Evolutionary conservation across 495 filamentous ascomycete genomes (phyloP), one percentile per base, ranked within the genome.

Genomic region (Pyronema omphalodes): DNA sequence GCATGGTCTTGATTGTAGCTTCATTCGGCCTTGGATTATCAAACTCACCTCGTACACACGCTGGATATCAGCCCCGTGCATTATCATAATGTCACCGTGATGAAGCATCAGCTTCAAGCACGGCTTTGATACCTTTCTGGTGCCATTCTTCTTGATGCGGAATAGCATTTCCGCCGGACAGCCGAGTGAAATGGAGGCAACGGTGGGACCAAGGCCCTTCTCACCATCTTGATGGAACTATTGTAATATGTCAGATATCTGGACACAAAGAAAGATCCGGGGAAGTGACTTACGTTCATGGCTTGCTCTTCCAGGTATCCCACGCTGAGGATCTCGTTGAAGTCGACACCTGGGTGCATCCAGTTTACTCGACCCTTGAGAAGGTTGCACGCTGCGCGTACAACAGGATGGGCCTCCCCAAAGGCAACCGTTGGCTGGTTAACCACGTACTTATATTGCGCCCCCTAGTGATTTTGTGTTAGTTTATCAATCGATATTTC

Each of bases 171-270:
- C 68, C 0, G 83, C 78, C 0, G 74, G 72, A 0, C 74, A 75
- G 1, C 87, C 88, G 3, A 93, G 71, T 0, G 84, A 87, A 0
- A 89, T 67, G 0, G 84, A 81, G 0, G 82, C 81, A 23, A 93
- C 80, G 0, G 77, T 84, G 0, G 84, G 81, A 0, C 85, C 86
- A 0, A 93, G 72, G 0, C 77, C 75, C 0, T 63, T 67, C 64
- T 94, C 88, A 0, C 88, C 88, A 55, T 94, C 88, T 60, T 93
- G 86, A 52, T 94, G 88, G 55, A 76, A 86, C 80, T 91, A 61
- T 19, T 54, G 19, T 29, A 57, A 29, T 44, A n/a, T 23, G 41
- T 72, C 55, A 71, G 39, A 52, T 51, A 56, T 49, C 23, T 29
- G 23, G 23, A 6, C 12, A 14, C 0, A 9, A 23, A 7, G 23